Conservation (phyloP, 352 stramenopile genomes). For the Plasmopara viticola region DNA sequence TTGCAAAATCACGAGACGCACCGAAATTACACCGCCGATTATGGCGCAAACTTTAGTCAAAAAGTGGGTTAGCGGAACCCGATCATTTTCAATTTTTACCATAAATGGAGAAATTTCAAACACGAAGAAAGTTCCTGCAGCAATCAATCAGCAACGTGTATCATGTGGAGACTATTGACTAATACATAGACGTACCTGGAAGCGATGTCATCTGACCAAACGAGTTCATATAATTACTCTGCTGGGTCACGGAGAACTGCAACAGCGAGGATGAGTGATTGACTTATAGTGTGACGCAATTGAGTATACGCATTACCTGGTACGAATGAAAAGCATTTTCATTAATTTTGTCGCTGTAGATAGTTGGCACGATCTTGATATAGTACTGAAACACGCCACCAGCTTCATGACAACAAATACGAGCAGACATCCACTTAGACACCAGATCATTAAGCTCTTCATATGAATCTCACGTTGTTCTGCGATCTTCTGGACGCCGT, state of each 20-base stretch:
- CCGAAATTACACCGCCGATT: conserved; percentile 74
- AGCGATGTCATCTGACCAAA: conserved; percentile 63
- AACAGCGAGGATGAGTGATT: neutral
- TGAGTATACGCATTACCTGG: conserved; percentile 16
- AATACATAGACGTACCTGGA: conserved; percentile 26
- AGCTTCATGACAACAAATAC: conserved; percentile 16
- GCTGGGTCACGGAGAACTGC: conserved; percentile 81
- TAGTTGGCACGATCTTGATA: conserved; percentile 84
- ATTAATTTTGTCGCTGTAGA: conserved; percentile 67
- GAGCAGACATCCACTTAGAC: no score
- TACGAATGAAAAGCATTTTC: conserved; percentile 58
- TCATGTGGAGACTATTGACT: neutral
- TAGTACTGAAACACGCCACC: conserved; percentile 84
- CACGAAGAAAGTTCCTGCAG: conserved; percentile 74
- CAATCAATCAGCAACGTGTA: no score
- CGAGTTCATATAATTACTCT: conserved; percentile 65
- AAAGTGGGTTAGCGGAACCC: conserved; percentile 77
- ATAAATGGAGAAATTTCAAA: conserved; percentile 84
- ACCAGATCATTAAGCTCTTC: no score
- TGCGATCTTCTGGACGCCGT: conserved; percentile 49
- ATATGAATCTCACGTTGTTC: conserved; percentile 13
- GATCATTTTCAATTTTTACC: conserved; percentile 80
- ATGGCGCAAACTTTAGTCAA: conserved; percentile 83
- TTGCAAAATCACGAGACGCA: conserved; percentile 23
- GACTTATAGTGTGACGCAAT: no score